A percentile compares a stretch with the other conserved stretches of the same genome.
Evolutionary conservation across 1,284 basidiomycete genomes (phyloP).

Genomic region (Tylopilus orsonianus): DNA sequence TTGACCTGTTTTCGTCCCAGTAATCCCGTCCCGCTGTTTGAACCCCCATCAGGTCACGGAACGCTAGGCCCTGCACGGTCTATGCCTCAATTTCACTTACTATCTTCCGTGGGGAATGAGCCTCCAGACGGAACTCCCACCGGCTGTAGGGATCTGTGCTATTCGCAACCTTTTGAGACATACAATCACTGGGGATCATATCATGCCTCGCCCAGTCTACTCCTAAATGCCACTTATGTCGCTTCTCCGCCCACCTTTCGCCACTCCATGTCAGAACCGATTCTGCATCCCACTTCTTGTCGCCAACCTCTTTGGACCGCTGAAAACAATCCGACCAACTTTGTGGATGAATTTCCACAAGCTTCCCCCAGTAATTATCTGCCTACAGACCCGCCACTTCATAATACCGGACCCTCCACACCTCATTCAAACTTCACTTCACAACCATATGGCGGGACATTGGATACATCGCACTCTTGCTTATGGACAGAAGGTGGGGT

Average conservation of each 20-base stretch:
- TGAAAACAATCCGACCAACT: neutral
- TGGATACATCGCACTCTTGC: constrained; percentile 20
- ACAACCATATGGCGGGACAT: neutral
- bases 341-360: constrained; percentile 3
- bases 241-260: neutral
- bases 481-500: constrained; percentile 19
- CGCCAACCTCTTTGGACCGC: constrained; percentile 5
- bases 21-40: constrained; percentile 2
- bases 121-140: neutral
- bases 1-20: constrained; percentile 12
- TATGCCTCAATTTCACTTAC: neutral
- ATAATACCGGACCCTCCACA: neutral
- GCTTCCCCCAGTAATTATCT: constrained; percentile 1
- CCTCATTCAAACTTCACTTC: neutral
- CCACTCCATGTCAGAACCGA: neutral
- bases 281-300: neutral
- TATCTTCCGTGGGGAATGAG: neutral
- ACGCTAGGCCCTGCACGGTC: neutral
- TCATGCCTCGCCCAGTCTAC: neutral
- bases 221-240: neutral
- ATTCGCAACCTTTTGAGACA: constrained; percentile 1
- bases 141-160: neutral
- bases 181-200: constrained; percentile 8
- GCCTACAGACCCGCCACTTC: neutral
- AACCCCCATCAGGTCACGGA: neutral